Percentiles rank a stretch among this genome's conserved stretches.
phyloP scores from a whole-genome alignment of 805 yeast species.

The Saccharomycopsis capsularis region DNA sequence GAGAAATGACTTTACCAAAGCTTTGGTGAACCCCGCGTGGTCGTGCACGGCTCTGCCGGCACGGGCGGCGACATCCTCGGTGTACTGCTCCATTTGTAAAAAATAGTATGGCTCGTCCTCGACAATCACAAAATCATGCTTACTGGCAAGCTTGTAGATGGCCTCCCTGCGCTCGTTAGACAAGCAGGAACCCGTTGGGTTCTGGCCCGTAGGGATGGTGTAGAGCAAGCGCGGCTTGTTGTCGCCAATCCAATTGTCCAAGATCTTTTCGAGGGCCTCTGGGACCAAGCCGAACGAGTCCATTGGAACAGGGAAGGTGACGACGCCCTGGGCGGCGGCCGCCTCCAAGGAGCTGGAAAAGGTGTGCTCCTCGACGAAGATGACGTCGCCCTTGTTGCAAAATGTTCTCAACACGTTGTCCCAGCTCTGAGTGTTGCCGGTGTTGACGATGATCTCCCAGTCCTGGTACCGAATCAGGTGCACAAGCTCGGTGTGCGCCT shows the following conservation, averaged over 20 bases:
- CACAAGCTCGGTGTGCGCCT: constrained; percentile 61
- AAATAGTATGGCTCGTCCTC: constrained; percentile 99
- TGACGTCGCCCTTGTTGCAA: constrained; percentile 70
- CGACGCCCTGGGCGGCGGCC: constrained; percentile 64
- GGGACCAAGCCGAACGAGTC: constrained; percentile 78
- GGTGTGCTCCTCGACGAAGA: constrained; percentile 74
- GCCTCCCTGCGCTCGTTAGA: constrained; percentile 67
- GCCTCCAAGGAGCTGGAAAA: constrained; percentile 84
- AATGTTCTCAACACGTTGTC: constrained; percentile 77
- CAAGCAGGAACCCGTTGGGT: constrained; percentile 92
- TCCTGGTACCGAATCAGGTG: constrained; percentile 45
- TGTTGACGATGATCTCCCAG: constrained; percentile 66
- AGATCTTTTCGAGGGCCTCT: constrained; percentile 50
- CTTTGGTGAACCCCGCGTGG: constrained; percentile 60
- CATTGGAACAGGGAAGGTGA: constrained; percentile 65
- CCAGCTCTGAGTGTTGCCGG: constrained; percentile 90
- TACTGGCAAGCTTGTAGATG: constrained; percentile 70
- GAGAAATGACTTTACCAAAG: constrained; percentile 69
- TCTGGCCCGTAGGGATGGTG: constrained; percentile 94
- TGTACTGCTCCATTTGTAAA: constrained; percentile 83
- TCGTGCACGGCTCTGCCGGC: constrained; percentile 27
- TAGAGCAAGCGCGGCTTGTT: constrained; percentile 78
- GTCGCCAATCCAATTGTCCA: constrained; percentile 62
- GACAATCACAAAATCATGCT: constrained; percentile 77
- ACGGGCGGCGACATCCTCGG: constrained; percentile 37